Percentiles rank a stretch among this genome's conserved stretches.
phyloP scores from a whole-genome alignment of 2,329 filamentous ascomycete species.

The Nigrospora osmanthi region DNA sequence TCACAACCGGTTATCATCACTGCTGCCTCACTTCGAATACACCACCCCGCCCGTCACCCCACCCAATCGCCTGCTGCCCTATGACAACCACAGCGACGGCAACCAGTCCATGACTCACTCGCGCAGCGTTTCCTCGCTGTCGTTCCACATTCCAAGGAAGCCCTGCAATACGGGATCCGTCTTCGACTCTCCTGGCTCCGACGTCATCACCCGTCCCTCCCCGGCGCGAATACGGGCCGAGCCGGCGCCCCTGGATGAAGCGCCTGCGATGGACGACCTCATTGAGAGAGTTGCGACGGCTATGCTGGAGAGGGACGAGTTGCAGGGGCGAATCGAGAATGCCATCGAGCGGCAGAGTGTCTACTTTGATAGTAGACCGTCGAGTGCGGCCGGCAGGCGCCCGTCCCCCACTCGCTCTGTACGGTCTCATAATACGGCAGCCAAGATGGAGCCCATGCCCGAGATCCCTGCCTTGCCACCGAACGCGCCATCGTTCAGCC shows the following conservation, averaged over 20 bases:
- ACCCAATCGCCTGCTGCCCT: constrained; percentile 29
- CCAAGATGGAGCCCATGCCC: constrained; percentile 42
- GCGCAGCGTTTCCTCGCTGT: constrained; percentile 42
- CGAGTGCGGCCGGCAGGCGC: constrained; percentile 34
- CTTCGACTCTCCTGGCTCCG: constrained; percentile 20
- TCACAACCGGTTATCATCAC: constrained; percentile 42
- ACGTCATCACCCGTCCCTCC: constrained; percentile 31
- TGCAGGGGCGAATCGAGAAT: constrained; percentile 53
- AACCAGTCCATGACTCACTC: constrained; percentile 28
- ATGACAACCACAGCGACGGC: constrained; percentile 23
- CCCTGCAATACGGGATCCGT: constrained; percentile 25
- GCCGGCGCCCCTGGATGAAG: constrained; percentile 23
- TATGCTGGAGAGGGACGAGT: constrained; percentile 49
- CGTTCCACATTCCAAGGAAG: constrained; percentile 47
- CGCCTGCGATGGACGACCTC: constrained; percentile 38
- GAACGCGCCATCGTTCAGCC: constrained; percentile 48
- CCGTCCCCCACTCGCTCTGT: background rate
- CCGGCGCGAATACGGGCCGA: constrained; percentile 36
- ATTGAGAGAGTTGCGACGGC: constrained; percentile 48
- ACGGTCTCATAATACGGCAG: constrained; percentile 10
- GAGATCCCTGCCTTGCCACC: constrained; percentile 50
- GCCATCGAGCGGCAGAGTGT: constrained; percentile 53
- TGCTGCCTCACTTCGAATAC: constrained; percentile 43
- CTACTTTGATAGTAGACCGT: constrained; percentile 44
- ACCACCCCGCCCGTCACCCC: constrained; percentile 25